These are phyloP conservation scores for Camellia granthamiana DNA, from an alignment of 148 eudicot species.

Conservation along the genomic window DNA sequence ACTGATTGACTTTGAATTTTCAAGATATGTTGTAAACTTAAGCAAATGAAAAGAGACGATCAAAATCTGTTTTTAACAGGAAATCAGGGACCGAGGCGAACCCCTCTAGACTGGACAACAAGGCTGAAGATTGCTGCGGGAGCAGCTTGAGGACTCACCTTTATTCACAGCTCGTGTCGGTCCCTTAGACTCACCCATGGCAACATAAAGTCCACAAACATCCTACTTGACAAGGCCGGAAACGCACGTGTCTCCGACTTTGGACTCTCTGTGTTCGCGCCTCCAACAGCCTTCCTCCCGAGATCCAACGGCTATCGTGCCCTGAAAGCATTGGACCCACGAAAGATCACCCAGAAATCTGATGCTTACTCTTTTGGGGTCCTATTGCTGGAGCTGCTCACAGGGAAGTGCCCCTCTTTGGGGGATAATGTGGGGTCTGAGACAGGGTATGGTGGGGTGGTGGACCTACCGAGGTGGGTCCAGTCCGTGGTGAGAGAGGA, in stretches of 20 bases:
- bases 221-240: conserved; percentile 67
- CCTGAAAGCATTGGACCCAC: conserved; percentile 56
- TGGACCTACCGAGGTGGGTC: conserved; percentile 91
- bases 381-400: conserved; percentile 74
- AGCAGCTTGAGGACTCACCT: conserved; percentile 68
- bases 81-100: conserved; percentile 87
- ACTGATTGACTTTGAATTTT: too few species aligned
- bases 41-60: too few species aligned
- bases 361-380: conserved; percentile 95
- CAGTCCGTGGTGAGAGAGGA: conserved; percentile 94
- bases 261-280: conserved; percentile 56
- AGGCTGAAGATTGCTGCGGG: conserved; percentile 77
- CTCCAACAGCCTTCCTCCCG: conserved; percentile 31
- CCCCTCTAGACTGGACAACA: conserved; percentile 88
- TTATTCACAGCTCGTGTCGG: conserved; percentile 64
- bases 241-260: conserved; percentile 75
- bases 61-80: conserved; percentile 34
- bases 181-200: conserved; percentile 72
- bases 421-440: conserved; percentile 53
- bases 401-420: conserved; percentile 77
- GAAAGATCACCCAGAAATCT: conserved; percentile 57
- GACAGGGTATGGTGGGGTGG: conserved; percentile 52
- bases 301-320: conserved; percentile 78
- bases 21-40: too few species aligned
- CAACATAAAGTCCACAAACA: conserved; percentile 82